Percentiles rank a stretch among this genome's conserved stretches.
These are phyloP conservation scores for Potentilla sterilis DNA, from an alignment of 306 rosid genomes.

Conservation along the genomic window DNA sequence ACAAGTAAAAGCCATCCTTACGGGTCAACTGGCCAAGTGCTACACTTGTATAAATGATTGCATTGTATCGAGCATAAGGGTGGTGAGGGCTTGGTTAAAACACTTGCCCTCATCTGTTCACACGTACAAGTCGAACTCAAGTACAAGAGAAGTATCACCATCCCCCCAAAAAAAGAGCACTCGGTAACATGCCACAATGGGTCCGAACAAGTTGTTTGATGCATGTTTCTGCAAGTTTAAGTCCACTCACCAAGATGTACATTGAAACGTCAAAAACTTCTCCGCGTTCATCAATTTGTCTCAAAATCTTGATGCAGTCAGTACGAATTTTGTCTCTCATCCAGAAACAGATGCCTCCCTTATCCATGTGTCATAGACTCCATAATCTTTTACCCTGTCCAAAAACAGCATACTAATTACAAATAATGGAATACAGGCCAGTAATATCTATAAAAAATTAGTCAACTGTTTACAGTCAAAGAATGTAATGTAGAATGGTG, in stretches of 20 bases:
- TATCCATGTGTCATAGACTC: conserved; percentile 65
- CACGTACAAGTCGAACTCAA: background rate
- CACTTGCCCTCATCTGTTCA: background rate
- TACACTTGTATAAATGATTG: background rate
- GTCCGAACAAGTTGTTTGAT: background rate
- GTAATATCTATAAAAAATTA: background rate
- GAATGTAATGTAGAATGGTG: background rate
- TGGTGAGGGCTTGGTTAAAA: background rate
- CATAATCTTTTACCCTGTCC: conserved; percentile 64
- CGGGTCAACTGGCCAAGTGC: background rate
- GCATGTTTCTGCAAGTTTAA: background rate
- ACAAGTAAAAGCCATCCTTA: background rate
- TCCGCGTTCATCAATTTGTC: background rate
- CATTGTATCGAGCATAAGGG: background rate
- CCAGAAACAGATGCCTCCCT: conserved; percentile 35
- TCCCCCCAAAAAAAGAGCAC: background rate
- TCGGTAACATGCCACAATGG: background rate
- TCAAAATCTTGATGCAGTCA: background rate
- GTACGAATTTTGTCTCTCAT: conserved; percentile 22
- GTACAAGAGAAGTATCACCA: background rate
- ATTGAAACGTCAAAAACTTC: background rate
- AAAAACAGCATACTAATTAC: conserved; percentile 3
- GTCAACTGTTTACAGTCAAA: background rate
- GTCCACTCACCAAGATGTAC: background rate
- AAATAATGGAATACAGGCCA: conserved; percentile 7